Evolutionary conservation across 495 filamentous ascomycete species (phyloP), one percentile per base, ranked within the genome.

Genomic region (Geopyxis carbonaria): DNA sequence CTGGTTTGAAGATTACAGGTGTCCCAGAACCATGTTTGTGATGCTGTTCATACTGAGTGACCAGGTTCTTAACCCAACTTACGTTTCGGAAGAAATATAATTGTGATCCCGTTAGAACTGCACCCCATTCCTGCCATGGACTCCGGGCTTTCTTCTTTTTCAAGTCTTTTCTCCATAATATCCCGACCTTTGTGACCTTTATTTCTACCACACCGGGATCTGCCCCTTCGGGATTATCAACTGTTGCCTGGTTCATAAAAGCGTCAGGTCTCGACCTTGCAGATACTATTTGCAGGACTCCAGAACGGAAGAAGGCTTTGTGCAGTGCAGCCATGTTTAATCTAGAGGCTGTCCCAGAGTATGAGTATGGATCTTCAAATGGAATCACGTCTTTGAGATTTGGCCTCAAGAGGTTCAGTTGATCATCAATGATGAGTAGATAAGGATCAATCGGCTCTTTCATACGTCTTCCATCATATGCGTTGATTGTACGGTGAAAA

Each of bases 91-190:
- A 99, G 61, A 99, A 85, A 59, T 92, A 95, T 30, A 99, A 69
- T 50, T 94, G 87, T 10, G 89, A 87, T 19, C 85, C 78, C 4
- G 89, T 99, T 15, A 99, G 67, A 31, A 99, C 73, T 22, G 85
- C 87, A 32, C 89, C 89, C 89, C 89, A 99, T 63, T 95, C 89
- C 48, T 93, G 84, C 89, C 89, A 99, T 1, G 89, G 91, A 1
- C 85, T 93, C 23, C 91, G 70, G 0, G 84, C 78, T 57, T 84
- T 84, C 66, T 93, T 94, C 61, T 81, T 93, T 58, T 92, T 94
- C 8, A 71, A 62, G 38, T 93, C 85, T 57, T 99, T 99, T 11
- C 89, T 76, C 89, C 91, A 99, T 23, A 99, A 60, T 10, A 93
- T 60, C 3, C 89, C 89, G 37, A 99, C 86, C 58, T 95, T 99